phyloP scores from a whole-genome alignment of 2,329 filamentous ascomycete species.

The Xylariaceae sp. region DNA sequence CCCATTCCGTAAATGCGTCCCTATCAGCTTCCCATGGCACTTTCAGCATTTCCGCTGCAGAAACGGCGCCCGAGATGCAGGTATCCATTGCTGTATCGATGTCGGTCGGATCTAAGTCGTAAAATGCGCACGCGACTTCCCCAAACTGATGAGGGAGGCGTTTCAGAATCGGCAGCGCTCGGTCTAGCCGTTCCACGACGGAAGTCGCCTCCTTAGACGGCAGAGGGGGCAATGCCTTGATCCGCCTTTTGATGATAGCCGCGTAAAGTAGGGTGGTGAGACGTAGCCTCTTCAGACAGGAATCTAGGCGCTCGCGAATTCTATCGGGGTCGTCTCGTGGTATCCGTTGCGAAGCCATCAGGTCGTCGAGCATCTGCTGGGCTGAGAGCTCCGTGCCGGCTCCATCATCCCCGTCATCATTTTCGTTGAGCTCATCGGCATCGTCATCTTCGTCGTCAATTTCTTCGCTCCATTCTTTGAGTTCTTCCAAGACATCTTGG shows the following conservation, averaged over 20 bases:
- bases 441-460: slow-evolving; percentile 56
- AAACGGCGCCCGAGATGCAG: slow-evolving; percentile 56
- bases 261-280: slow-evolving; percentile 64
- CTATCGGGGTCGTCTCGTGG: slow-evolving; percentile 58
- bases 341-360: slow-evolving; percentile 61
- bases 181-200: too few relatives aligned
- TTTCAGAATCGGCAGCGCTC: slow-evolving; percentile 45
- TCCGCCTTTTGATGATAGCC: slow-evolving; percentile 62
- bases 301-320: slow-evolving; percentile 61
- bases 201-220: slow-evolving; percentile 30
- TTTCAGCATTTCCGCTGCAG: slow-evolving; percentile 49
- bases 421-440: slow-evolving; percentile 43
- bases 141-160: slow-evolving; percentile 63
- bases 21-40: slow-evolving; percentile 57
- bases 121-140: slow-evolving; percentile 66
- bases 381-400: slow-evolving; percentile 35
- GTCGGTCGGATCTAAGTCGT: slow-evolving; percentile 56
- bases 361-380: slow-evolving; percentile 59
- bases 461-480: slow-evolving; percentile 83
- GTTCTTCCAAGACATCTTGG: slow-evolving; percentile 76
- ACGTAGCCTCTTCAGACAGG: slow-evolving; percentile 58
- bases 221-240: slow-evolving; percentile 52
- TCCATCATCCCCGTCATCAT: slow-evolving; percentile 38
- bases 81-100: slow-evolving; percentile 55
- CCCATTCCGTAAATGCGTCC: slow-evolving; percentile 78